A percentile compares a stretch with the other conserved stretches of the same genome.
Conservation (phyloP, 176 grass and related monocot species). For the Raddia distichophylla region DNA sequence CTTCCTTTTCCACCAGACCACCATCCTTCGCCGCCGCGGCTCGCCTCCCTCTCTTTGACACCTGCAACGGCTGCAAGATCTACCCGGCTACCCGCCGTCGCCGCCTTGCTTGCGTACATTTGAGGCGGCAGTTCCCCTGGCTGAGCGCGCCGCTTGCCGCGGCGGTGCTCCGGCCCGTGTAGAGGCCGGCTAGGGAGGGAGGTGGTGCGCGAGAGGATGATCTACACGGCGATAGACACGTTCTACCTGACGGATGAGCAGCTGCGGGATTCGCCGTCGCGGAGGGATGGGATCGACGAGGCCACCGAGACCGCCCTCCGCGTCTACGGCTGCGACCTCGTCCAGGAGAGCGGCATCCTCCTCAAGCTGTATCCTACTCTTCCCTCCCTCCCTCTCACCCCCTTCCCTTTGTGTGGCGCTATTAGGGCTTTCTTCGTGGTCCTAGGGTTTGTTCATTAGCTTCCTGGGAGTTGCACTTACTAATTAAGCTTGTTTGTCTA, state of each 20-base stretch:
- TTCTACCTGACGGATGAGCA: constrained; percentile 89
- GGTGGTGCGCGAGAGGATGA: constrained; percentile 46
- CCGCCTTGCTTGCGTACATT: not conserved
- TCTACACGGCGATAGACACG: constrained; percentile 88
- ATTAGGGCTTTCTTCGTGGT: too few relatives aligned
- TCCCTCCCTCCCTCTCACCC: not conserved
- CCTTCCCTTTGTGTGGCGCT: too few relatives aligned
- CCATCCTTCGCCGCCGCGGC: too few relatives aligned
- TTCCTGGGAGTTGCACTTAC: not conserved
- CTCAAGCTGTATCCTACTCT: constrained; percentile 78
- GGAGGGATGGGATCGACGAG: constrained; percentile 92
- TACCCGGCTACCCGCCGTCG: not conserved
- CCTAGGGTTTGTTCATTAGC: too few relatives aligned
- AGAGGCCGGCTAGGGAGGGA: not conserved
- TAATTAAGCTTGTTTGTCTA: not conserved
- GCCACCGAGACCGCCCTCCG: constrained; percentile 70
- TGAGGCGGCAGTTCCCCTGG: not conserved
- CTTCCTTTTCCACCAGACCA: too few relatives aligned
- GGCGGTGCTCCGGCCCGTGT: not conserved
- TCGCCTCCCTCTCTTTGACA: too few relatives aligned
- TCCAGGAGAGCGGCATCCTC: constrained; percentile 94
- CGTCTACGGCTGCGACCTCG: constrained; percentile 87
- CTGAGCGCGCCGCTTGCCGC: not conserved
- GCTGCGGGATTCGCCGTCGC: constrained; percentile 75
- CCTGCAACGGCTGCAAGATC: too few relatives aligned